Percentiles rank a stretch among this genome's conserved stretches.
phyloP scores from a whole-genome alignment of 2,329 filamentous ascomycete genomes.

The Microsporum canis region DNA sequence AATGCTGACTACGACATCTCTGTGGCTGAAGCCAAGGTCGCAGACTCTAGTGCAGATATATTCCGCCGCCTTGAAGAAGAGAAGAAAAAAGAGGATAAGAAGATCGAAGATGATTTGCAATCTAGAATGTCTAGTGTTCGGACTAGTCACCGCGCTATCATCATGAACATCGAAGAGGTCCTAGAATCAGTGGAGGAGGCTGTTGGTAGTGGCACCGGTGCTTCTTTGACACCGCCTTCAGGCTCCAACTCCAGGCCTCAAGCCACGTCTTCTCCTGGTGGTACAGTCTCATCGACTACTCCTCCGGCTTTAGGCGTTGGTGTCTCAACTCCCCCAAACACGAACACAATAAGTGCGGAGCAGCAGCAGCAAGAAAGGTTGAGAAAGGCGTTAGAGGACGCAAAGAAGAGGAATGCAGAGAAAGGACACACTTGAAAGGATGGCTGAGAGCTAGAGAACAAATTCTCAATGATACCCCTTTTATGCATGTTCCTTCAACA shows the following conservation, averaged over 20 bases:
- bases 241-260: not conserved
- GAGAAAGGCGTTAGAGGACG: conserved; percentile 41
- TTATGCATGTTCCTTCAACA: not conserved
- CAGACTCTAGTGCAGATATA: conserved; percentile 32
- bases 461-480: not conserved
- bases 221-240: not conserved
- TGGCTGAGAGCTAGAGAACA: not conserved
- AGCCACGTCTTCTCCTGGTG: not conserved
- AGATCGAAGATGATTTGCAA: conserved; percentile 33
- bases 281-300: not conserved
- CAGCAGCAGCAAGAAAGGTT: conserved; percentile 38
- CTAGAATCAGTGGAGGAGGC: conserved; percentile 17
- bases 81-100: conserved; percentile 39
- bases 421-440: conserved; percentile 8
- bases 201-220: not conserved
- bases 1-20: conserved; percentile 43
- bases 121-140: conserved; percentile 34
- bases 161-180: conserved; percentile 29
- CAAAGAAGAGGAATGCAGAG: conserved; percentile 43
- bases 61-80: conserved; percentile 35
- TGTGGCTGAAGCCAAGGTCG: conserved; percentile 41
- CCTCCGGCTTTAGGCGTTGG: not conserved
- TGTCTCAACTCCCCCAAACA: not conserved
- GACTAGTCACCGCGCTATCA: conserved; percentile 29
- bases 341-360: conserved; percentile 7